Base-by-base conservation (phyloP, 2,329 filamentous ascomycete genomes). In the Fusarium sp. region DNA sequence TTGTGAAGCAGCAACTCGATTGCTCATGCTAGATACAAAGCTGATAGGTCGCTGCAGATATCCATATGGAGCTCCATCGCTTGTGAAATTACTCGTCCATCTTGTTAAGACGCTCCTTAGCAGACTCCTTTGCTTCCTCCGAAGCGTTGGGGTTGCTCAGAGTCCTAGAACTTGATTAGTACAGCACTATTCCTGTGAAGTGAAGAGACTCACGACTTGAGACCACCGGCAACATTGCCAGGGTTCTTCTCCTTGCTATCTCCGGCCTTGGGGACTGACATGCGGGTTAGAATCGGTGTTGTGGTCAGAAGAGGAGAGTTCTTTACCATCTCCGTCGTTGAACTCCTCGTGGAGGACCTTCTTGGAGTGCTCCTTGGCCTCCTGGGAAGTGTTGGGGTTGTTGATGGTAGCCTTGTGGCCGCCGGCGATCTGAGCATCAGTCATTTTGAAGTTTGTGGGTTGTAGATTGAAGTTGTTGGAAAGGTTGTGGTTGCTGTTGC, bases 361-460 rank as follows among this genome's bases (percentile, higher is more conserved):
- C 68, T 83, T 84, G 65, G 88, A 90, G 82, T 89, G 84, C 79
- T 89, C 79, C 84, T 90, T 90, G 67, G 88, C 81, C 79, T 89
- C 87, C 60, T 88, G 78, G 0, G 87, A 89, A 64, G 84, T 86
- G 80, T 89, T 88, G 73, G 88, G 87, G 83, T 90, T 90, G 80
- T 86, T 86, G 70, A 90, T 76, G 79, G 85, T 88, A 67, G 88
- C 88, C 85, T 91, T 90, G 85, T 90, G 88, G 80, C 88, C 88
- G 68, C 86, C 87, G 73, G 87, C 85, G 72, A 89, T 77, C 71
- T 89, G 86, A 81, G 85, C 84, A 74, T 87, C 83, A 81, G 86
- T 80, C 86, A 88, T 88, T 45, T 73, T 85, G 80, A 70, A 80
- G 22, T 80, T 71, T 11, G 54, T 64, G 20, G 38, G 20, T 27